Base-by-base conservation (phyloP, 257 asterid genomes). In the Solanum chiquidenum region DNA sequence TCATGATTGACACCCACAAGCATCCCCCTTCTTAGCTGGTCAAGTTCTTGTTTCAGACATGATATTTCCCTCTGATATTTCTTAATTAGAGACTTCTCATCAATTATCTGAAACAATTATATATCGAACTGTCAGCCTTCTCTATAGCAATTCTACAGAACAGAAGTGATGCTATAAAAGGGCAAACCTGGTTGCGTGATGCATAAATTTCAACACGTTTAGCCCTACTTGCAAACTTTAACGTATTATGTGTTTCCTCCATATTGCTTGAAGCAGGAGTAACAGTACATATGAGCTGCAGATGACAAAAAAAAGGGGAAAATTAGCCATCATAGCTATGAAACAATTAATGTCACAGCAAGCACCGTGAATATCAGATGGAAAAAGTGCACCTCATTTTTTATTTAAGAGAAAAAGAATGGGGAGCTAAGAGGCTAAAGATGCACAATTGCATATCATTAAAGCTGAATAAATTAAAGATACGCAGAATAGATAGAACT, bases 201-300 rank as follows among this genome's bases (percentile, higher is more conserved):
- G 99, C 99, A 90, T 84, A 90, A 85, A 97, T 97, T 86, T 96
- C 99, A 31, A 97, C 99, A 77, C 95, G 94, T 90, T 97, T 97
- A 27, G 99, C 99, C 91, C 99, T 93, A 98, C 98, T 97, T 74
- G 99, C 99, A 88, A 97, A 97, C 88, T 97, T 97, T 90, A 97
- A 91, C 21, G 99, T 97, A 92, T 97, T 97, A 90, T 97, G 99
- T 55, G 99, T 97, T 91, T 97, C 99, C 93, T 97, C 99, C 93
- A 94, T 88, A 93, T 95, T 96, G 92, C 99, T 97, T 86, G 99
- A 95, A 85, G 99, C 99, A 66, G 99, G 99, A 87, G 99, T 97
- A 74, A 97, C 93, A 10, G 99, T 97, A 86, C 99, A 97, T 91
- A 97, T 96, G 88, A 97, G 98, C 99, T 97, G 94, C 66, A 86